Evolutionary conservation across 2,329 filamentous ascomycete species (phyloP), one percentile per base, ranked within the genome.

Genomic region (Claviceps sp.): DNA sequence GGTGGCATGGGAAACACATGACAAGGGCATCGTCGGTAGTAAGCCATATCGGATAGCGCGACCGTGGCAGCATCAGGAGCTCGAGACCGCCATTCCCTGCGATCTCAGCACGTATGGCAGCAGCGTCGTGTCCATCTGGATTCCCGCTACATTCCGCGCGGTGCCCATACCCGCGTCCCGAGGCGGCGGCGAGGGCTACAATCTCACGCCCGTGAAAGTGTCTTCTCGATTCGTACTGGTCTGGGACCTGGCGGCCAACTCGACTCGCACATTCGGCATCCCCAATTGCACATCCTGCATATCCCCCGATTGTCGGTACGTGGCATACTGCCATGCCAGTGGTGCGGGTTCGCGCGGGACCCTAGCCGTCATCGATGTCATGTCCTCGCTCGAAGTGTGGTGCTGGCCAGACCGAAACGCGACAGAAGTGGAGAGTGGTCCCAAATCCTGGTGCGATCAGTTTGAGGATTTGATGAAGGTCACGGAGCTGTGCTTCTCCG

Each of bases 91-190:
- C 3, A 60, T 71, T 2, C 68, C 68, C 1, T 62, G 59, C 11
- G 62, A 64, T 17, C 60, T 71, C 2, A 60, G 60, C 2, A 65
- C 67, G 0, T 69, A 70, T 52, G 68, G 67, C 17, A 66, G 63
- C 51, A 59, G 66, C 0, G 64, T 66, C 5, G 65, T 70, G 1
- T 71, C 68, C 7, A 66, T 71, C 26, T 71, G 68, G 68, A 67
- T 70, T 45, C 66, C 67, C 0, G 66, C 68, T 4, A 62, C 57
- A 34, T 69, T 67, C 55, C 64, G 62, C 14, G 63, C 65, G 11
- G 59, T 69, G 7, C 60, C 62, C 1, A 59, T 60, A 8, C 55
- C 62, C 3, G 57, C 59, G 3, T 47, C 58, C 2, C 58, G 58
- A 1, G 62, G 62, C 2, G 55, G 62, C 1, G 55, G 54, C 1